Evolutionary conservation across 305 asterid species (phyloP).

Genomic region (Solanum aculeatissimum): DNA sequence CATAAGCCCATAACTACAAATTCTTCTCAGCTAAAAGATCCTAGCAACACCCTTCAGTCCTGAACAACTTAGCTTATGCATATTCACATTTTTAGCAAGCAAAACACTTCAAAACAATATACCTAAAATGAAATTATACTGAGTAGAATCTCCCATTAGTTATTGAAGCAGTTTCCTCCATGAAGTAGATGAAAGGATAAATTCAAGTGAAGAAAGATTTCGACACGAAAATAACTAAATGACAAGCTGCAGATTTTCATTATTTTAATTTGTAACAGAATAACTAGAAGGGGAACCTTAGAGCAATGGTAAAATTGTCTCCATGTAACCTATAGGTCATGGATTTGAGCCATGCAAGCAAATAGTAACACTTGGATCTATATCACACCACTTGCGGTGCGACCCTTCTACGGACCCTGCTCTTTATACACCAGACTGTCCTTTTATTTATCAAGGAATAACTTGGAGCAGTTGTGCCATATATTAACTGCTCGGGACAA

Average conservation of each 20-base stretch:
- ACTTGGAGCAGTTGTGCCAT: not conserved
- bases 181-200: not conserved
- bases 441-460: too few species aligned
- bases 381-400: too few species aligned
- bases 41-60: slow-evolving; percentile 90
- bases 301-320: too few species aligned
- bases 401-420: too few species aligned
- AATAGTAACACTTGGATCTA: too few species aligned
- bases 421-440: too few species aligned
- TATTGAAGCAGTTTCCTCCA: not conserved
- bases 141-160: too few species aligned
- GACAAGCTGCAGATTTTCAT: not conserved
- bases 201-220: not conserved
- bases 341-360: too few species aligned
- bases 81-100: slow-evolving; percentile 48
- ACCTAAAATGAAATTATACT: not conserved
- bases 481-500: not conserved
- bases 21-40: slow-evolving; percentile 51
- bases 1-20: too few species aligned
- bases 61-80: slow-evolving; percentile 54
- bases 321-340: too few species aligned
- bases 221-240: not conserved
- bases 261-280: too few species aligned
- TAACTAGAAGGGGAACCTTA: too few species aligned
- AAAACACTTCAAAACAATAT: not conserved